Conservation (phyloP, 352 stramenopile genomes). For the Thalassiosira exigua region DNA sequence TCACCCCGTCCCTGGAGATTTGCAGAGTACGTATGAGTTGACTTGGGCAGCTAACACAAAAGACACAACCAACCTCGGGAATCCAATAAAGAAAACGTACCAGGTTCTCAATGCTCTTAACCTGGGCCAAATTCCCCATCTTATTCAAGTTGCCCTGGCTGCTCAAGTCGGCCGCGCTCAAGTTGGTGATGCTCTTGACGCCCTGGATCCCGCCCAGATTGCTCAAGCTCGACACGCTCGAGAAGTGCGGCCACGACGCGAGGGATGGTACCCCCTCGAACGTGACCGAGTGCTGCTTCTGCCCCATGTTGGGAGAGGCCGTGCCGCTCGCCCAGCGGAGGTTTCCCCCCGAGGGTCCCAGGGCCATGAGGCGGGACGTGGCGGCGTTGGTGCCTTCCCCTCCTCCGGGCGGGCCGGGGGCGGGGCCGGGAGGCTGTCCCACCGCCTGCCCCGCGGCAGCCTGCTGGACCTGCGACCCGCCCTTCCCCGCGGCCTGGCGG, state of each 20-base stretch:
- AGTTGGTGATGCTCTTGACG: conserved; percentile 85
- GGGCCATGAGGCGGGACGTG: conserved; percentile 4
- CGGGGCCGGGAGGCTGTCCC: too few species aligned
- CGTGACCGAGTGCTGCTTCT: conserved; percentile 57
- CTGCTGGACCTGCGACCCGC: background rate
- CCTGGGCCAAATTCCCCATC: conserved; percentile 83
- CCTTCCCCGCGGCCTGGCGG: conserved; percentile 67
- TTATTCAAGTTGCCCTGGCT: conserved; percentile 83
- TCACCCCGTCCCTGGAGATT: conserved; percentile 70
- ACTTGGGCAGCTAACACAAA: too few species aligned
- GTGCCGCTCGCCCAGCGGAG: conserved; percentile 28
- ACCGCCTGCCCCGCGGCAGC: background rate
- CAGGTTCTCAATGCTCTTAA: conserved; percentile 85
- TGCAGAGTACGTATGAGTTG: too few species aligned
- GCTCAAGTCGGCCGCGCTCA: conserved; percentile 78
- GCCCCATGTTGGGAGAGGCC: conserved; percentile 26
- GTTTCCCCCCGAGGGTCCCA: conserved; percentile 10
- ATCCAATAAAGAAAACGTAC: conserved; percentile 39
- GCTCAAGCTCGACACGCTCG: conserved; percentile 80
- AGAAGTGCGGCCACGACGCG: conserved; percentile 85
- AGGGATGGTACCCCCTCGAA: conserved; percentile 69
- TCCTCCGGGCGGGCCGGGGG: background rate
- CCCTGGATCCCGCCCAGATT: conserved; percentile 81
- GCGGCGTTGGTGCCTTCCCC: too few species aligned
- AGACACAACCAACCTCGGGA: too few species aligned